Evolutionary conservation across 306 rosid species (phyloP), one percentile per base, ranked within the genome.

Genomic region (Trifolium subterraneum): DNA sequence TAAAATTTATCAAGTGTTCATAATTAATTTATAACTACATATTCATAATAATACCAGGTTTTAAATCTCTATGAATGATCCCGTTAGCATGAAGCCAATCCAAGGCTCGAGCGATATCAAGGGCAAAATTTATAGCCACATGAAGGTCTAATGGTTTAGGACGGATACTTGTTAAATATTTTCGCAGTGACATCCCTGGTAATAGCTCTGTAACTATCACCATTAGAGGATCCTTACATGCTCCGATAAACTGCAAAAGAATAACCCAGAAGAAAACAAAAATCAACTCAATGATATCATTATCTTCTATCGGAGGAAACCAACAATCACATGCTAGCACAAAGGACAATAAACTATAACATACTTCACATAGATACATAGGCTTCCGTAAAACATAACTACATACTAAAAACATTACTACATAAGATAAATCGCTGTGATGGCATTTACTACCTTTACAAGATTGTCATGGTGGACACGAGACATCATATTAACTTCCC

Each of bases 1-100:
- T 39, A 59, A 38, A 54, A 19, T 11, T 35, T 44, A 75, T n/a
- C 31, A 35, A n/a, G 29, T 38, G 16, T 54, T 55, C 29, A 68
- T 8, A 51, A 51, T 18, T 42, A 70, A 31, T 50, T n/a, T 39
- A 41, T 36, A 20, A 20, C 52, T 47, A 41, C 29, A 56, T 36
- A 51, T 16, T 41, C 60, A 52, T 38, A 72, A 41, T 20, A 72
- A 75, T 90, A 94, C 97, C 96, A 70, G 99, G 99, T 84, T 94
- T 94, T 29, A 94, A 83, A 85, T 94, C 99, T 88, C 99, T 90
- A 61, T 94, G 97, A 64, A 92, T 94, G 83, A 94, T 94, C 80
- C 99, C 99, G 67, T 92, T 94, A 71, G 89, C 99, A 67, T 94
- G 99, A 44, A 94, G 87, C 86, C 99, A 94, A 68, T 94, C 99